Conservation (phyloP, 2,329 filamentous ascomycete genomes). For the Paracoccidioides lutzii region DNA sequence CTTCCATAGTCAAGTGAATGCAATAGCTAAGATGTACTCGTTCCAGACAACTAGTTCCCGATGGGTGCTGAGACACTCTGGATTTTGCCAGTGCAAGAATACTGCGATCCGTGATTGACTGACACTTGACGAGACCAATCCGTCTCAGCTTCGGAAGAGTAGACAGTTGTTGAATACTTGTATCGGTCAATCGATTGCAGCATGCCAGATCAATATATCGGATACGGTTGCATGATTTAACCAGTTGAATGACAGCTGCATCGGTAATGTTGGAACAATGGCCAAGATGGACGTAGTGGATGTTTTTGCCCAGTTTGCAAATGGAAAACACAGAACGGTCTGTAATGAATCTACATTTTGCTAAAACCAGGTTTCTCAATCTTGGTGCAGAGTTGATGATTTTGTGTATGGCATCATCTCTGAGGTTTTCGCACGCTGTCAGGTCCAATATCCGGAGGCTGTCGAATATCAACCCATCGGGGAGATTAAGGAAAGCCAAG, state of each 20-base stretch:
- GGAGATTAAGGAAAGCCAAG: slow-evolving; percentile 70
- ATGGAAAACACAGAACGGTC: slow-evolving; percentile 81
- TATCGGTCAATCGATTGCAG: slow-evolving; percentile 76
- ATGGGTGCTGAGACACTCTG: slow-evolving; percentile 38
- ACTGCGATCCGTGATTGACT: slow-evolving; percentile 75
- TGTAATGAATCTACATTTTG: slow-evolving; percentile 88
- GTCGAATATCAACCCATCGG: slow-evolving; percentile 58
- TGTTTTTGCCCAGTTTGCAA: slow-evolving; percentile 78
- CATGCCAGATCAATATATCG: slow-evolving; percentile 97
- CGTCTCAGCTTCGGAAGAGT: slow-evolving; percentile 83
- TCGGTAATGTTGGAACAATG: slow-evolving; percentile 91
- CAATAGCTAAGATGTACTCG: slow-evolving; percentile 95
- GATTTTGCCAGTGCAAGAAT: slow-evolving; percentile 72
- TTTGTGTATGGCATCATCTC: slow-evolving; percentile 74
- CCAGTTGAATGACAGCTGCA: slow-evolving; percentile 68
- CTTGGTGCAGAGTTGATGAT: slow-evolving; percentile 79
- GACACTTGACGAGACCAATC: slow-evolving; percentile 90
- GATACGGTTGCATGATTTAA: slow-evolving; percentile 80
- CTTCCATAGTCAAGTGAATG: slow-evolving; percentile 65
- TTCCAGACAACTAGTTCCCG: slow-evolving; percentile 61
- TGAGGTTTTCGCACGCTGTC: slow-evolving; percentile 72
- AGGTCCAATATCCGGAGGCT: slow-evolving; percentile 86
- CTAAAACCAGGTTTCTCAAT: slow-evolving; percentile 80
- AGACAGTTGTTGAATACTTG: slow-evolving; percentile 71
- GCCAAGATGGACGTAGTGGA: slow-evolving; percentile 92